Percentiles rank a stretch among this genome's conserved stretches.
Conservation (phyloP, 495 filamentous ascomycete species). For the Aspergillus cavernicola region DNA sequence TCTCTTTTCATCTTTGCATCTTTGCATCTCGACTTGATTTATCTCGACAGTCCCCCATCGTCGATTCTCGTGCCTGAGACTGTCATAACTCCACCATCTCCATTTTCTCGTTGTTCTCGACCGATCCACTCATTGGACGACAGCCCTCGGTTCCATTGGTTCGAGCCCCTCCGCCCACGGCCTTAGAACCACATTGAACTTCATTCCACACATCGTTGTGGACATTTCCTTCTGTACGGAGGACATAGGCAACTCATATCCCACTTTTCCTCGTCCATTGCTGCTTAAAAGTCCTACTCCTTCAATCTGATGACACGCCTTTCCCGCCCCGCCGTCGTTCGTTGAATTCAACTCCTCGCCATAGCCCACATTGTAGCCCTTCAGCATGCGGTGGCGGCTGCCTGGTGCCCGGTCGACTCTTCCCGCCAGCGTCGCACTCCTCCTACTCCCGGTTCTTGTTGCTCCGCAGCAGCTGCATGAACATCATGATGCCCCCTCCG, state of each 20-base stretch:
- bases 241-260: too few species aligned
- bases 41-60: neutral
- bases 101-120: slow-evolving; percentile 5
- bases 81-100: slow-evolving; percentile 4
- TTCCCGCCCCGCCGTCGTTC: neutral
- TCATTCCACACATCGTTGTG: slow-evolving; percentile 1
- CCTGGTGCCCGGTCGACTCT: slow-evolving; percentile 45
- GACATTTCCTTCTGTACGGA: too few species aligned
- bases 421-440: slow-evolving; percentile 47
- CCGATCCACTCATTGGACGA: slow-evolving; percentile 13
- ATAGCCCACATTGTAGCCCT: slow-evolving; percentile 27
- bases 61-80: neutral
- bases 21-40: too few species aligned
- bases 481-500: slow-evolving; percentile 29
- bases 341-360: neutral
- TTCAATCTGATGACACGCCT: slow-evolving; percentile 3
- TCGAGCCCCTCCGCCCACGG: slow-evolving; percentile 6
- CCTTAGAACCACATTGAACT: neutral
- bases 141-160: slow-evolving; percentile 13
- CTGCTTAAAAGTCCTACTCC: neutral
- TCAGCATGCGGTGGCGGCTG: slow-evolving; percentile 49
- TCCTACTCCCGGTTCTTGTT: slow-evolving; percentile 42
- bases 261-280: neutral
- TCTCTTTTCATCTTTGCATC: neutral
- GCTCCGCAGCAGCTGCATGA: slow-evolving; percentile 49